These are phyloP conservation scores for Micractinium sp. DNA, from an alignment of 139 green algal genomes.

Conservation along the genomic window DNA sequence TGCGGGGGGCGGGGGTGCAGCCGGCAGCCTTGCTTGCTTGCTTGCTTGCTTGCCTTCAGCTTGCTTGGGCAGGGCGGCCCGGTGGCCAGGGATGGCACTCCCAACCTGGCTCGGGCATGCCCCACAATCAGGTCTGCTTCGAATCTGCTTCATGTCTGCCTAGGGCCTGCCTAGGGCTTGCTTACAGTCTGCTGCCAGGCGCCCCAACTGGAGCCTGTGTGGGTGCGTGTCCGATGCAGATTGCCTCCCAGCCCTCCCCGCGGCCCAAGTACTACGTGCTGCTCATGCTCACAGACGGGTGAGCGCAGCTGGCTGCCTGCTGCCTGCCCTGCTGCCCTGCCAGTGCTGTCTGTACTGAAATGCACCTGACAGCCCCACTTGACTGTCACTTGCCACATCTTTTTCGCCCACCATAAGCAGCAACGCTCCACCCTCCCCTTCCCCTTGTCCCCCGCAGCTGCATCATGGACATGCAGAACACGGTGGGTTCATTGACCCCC, in stretches of 20 bases:
- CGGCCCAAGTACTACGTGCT: constrained; percentile 51
- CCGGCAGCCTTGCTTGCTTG: no score
- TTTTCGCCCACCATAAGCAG: background rate
- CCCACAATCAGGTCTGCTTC: background rate
- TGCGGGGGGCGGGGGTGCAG: background rate
- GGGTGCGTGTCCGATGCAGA: background rate
- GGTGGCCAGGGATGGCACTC: no score
- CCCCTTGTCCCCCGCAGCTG: background rate
- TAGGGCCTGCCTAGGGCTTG: no score
- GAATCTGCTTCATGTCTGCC: background rate
- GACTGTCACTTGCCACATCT: background rate
- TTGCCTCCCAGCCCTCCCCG: background rate
- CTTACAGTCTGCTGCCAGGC: no score
- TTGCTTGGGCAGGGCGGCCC: no score
- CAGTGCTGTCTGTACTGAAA: no score
- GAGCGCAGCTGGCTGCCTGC: background rate
- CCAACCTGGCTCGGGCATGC: no score
- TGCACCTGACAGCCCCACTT: no score
- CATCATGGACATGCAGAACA: constrained; percentile 63
- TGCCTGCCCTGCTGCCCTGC: background rate
- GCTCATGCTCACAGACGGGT: constrained; percentile 64
- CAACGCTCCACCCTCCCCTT: background rate
- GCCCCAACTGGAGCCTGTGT: background rate
- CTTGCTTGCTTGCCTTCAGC: no score
- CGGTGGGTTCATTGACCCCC: background rate